Conservation (phyloP, 2,329 filamentous ascomycete genomes). For the Rhynchosporium secalis region DNA sequence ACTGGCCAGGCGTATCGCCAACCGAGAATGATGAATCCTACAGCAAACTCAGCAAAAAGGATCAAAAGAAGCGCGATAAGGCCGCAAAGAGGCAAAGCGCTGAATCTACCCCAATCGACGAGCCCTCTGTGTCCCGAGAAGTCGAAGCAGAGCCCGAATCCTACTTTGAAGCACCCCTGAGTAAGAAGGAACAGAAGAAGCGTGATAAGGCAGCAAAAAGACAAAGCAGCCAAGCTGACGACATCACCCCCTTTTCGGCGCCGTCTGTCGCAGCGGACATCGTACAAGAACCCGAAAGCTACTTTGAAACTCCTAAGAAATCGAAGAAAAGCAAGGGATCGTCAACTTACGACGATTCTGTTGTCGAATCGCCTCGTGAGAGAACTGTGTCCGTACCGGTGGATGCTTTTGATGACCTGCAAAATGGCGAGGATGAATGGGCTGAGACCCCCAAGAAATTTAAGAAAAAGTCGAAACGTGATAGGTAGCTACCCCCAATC, state of each 20-base stretch:
- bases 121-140: slow-evolving; percentile 20
- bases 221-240: slow-evolving; percentile 40
- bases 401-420: slow-evolving; percentile 39
- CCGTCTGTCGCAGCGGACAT: slow-evolving; percentile 24
- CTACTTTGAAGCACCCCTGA: slow-evolving; percentile 40
- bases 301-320: slow-evolving; percentile 37
- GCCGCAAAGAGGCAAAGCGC: slow-evolving; percentile 37
- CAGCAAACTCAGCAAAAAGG: slow-evolving; percentile 42
- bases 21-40: slow-evolving; percentile 39
- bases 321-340: slow-evolving; percentile 38
- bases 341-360: slow-evolving; percentile 41
- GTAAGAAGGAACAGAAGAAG: slow-evolving; percentile 53
- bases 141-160: slow-evolving; percentile 33
- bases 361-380: slow-evolving; percentile 36
- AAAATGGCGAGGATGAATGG: slow-evolving; percentile 42
- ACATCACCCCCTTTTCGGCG: slow-evolving; percentile 29
- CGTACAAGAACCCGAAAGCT: slow-evolving; percentile 37
- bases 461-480: slow-evolving; percentile 43
- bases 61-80: slow-evolving; percentile 48
- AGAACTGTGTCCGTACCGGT: slow-evolving; percentile 34
- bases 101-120: slow-evolving; percentile 28
- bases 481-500: slow-evolving; percentile 26
- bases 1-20: slow-evolving; percentile 40
- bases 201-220: slow-evolving; percentile 46
- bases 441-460: slow-evolving; percentile 41